Evolutionary conservation across 1,139 yeast species (phyloP), one percentile per base, ranked within the genome.

Genomic region (Pichia sp.): DNA sequence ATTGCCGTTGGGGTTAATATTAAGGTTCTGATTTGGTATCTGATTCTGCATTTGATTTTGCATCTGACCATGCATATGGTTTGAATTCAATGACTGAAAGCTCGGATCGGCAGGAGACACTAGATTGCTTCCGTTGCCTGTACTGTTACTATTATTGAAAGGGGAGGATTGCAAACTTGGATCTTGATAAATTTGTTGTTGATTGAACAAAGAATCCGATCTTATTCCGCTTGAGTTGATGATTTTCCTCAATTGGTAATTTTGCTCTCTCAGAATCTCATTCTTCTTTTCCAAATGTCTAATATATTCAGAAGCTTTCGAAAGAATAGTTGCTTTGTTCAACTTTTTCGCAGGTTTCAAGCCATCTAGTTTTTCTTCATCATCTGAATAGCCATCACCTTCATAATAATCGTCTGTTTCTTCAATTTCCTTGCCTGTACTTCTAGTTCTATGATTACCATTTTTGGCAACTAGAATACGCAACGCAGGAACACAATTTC

Each of bases 401-500:
- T 66, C 70, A 52, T 67, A 67, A 52, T 74, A 74, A 49, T 66
- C 70, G 41, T 69, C 73, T 28, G 53, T 58, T 22, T 55, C 60
- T 42, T 63, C 66, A 5, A 56, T 62, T 13, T 63, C 70, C 22
- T 59, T 60, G 13, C 51, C 56, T 6, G 56, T 44, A 37, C 55
- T 57, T 21, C 56, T 54, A 0, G 63, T 55, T 49, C 63, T 60
- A 72, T 72, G 52, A 49, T 60, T 53, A 73, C 64, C 61, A 44
- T 57, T 62, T 50, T 62, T 65, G 6, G 70, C 64, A 16, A 66
- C 63, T 16, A 67, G 73, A 30, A 79, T 76, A 54, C 83, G 70
- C 49, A 80, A 71, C 2, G 85, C 72, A 2, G 95, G 95, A 25
- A 86, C 93, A 41, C 87, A 87, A 60, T 86, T 89, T 58, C 91